phyloP scores from a whole-genome alignment of 495 filamentous ascomycete genomes.

The Neurospora pannonica region DNA sequence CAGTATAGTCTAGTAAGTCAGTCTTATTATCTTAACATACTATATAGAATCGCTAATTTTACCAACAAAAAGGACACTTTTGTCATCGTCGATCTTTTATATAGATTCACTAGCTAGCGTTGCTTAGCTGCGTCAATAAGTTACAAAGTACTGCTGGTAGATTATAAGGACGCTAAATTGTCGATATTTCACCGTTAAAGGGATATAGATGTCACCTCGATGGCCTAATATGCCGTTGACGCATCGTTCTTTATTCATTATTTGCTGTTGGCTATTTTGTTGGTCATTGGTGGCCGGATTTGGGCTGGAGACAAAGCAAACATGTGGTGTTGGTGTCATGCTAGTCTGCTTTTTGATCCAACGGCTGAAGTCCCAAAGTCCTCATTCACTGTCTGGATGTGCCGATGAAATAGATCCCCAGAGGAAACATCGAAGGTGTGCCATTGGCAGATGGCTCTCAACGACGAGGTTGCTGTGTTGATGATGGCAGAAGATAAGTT shows the following conservation, averaged over 20 bases:
- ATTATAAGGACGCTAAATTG: too few species aligned
- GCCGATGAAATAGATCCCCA: neutral
- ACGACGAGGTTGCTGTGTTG: neutral
- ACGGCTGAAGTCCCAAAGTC: too few species aligned
- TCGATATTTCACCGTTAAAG: too few species aligned
- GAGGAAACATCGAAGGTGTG: too few species aligned
- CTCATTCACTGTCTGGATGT: neutral
- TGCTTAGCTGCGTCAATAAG: too few species aligned
- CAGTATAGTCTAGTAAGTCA: too few species aligned
- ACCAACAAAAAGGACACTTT: too few species aligned
- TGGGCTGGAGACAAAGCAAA: neutral
- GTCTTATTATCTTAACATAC: too few species aligned
- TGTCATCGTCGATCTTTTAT: too few species aligned
- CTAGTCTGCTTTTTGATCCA: neutral
- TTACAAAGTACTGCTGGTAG: too few species aligned
- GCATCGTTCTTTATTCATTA: neutral
- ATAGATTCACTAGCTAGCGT: too few species aligned
- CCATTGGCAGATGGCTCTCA: neutral
- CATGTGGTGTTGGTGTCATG: neutral
- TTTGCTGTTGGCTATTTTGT: neutral
- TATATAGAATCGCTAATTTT: too few species aligned
- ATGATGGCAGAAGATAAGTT: neutral
- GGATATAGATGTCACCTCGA: neutral
- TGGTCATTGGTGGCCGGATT: neutral
- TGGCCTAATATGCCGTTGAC: neutral